Evolutionary conservation across 306 rosid genomes (phyloP).

Genomic region (Lathyrus tuberosus): DNA sequence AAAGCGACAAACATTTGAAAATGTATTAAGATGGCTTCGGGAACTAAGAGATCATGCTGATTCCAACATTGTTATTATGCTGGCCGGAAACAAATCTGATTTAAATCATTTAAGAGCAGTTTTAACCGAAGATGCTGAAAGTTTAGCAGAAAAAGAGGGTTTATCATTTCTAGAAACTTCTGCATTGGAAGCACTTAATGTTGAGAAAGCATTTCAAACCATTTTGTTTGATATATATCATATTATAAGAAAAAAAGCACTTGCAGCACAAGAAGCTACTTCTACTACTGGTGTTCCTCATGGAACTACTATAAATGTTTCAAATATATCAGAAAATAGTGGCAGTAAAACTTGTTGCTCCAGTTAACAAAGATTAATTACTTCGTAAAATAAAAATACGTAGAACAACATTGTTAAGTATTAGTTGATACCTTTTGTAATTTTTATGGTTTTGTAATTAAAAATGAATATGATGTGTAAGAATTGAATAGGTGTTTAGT

Average conservation of each 20-base stretch:
- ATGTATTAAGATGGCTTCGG: constrained; percentile 74
- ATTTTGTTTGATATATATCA: constrained; percentile 74
- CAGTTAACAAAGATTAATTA: constrained; percentile 40
- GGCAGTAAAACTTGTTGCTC: constrained; percentile 68
- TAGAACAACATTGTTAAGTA: constrained; percentile 34
- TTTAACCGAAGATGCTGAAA: constrained; percentile 61
- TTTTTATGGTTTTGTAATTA: constrained; percentile 37
- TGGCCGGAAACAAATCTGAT: constrained; percentile 76
- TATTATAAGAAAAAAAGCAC: constrained; percentile 71
- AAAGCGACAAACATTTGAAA: constrained; percentile 77
- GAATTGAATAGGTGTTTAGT: constrained; percentile 24
- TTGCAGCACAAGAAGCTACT: constrained; percentile 75
- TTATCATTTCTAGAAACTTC: constrained; percentile 73
- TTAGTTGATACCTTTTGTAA: constrained; percentile 40
- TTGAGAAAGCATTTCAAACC: constrained; percentile 80
- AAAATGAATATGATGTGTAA: constrained; percentile 35
- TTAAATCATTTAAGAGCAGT: constrained; percentile 71
- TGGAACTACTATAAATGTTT: constrained; percentile 70
- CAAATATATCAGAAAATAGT: constrained; percentile 43
- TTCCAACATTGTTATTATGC: constrained; percentile 75
- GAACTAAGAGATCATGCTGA: constrained; percentile 83
- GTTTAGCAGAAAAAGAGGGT: constrained; percentile 66
- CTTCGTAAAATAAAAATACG: constrained; percentile 34
- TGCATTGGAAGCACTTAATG: constrained; percentile 70
- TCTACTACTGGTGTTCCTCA: constrained; percentile 61